Evolutionary conservation across 495 filamentous ascomycete species (phyloP).

Genomic region (Daldinia concentrica): DNA sequence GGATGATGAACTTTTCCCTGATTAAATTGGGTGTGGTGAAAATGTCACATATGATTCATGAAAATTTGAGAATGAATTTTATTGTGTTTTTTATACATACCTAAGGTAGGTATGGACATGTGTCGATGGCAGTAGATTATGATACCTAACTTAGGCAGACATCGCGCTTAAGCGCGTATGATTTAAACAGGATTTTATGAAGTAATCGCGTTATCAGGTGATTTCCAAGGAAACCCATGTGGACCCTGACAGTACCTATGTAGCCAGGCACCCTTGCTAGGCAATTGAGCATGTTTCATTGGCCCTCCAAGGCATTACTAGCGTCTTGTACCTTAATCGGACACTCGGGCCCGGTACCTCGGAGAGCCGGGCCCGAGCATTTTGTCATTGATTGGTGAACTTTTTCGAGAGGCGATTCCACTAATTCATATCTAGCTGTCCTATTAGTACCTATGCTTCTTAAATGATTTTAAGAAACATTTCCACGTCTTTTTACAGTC

Average conservation of each 20-base stretch:
- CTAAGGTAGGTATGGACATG: neutral
- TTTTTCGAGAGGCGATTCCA: too few species aligned
- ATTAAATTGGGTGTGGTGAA: neutral
- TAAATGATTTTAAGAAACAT: neutral
- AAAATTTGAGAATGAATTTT: neutral
- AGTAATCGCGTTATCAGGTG: slow-evolving; percentile 39
- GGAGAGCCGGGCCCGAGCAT: slow-evolving; percentile 20
- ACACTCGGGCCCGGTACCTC: slow-evolving; percentile 20
- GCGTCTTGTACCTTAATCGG: neutral
- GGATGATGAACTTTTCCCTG: neutral
- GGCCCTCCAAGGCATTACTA: neutral
- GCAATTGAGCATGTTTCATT: slow-evolving; percentile 41
- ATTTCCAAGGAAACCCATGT: neutral
- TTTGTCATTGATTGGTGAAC: slow-evolving; percentile 13
- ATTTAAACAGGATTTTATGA: slow-evolving; percentile 20
- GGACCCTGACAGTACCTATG: too few species aligned
- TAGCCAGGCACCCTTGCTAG: too few species aligned
- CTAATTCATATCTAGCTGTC: neutral
- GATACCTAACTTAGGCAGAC: slow-evolving; percentile 29
- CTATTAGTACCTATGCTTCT: neutral
- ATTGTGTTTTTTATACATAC: neutral
- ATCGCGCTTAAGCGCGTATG: slow-evolving; percentile 30
- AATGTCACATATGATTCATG: neutral
- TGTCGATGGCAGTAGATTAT: neutral
- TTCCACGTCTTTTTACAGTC: neutral